These are phyloP conservation scores for Sindora glabra DNA, from an alignment of 306 rosid genomes.

Conservation along the genomic window DNA sequence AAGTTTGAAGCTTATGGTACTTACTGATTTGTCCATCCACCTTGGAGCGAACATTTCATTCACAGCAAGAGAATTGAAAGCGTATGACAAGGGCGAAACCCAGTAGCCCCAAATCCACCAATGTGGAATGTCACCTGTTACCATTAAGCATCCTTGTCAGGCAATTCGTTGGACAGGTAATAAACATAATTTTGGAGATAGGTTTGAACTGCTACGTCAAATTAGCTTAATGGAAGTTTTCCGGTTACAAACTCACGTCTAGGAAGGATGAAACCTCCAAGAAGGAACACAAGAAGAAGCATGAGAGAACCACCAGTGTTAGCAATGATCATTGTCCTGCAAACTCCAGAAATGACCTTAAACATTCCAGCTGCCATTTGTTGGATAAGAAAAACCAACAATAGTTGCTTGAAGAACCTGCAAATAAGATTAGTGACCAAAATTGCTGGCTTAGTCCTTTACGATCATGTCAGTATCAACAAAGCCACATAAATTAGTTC, in stretches of 20 bases:
- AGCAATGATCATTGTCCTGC: slow-evolving; percentile 87
- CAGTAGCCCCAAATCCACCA: slow-evolving; percentile 98
- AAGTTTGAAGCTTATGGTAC: not conserved
- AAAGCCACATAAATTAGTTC: no score
- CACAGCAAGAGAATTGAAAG: slow-evolving; percentile 60
- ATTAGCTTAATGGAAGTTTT: not conserved
- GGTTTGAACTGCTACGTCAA: no score
- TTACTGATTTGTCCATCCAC: slow-evolving; percentile 70
- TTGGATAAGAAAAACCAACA: slow-evolving; percentile 69
- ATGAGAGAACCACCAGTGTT: slow-evolving; percentile 83
- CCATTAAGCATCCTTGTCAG: slow-evolving; percentile 3
- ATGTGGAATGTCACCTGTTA: slow-evolving; percentile 65
- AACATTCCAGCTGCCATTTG: slow-evolving; percentile 92
- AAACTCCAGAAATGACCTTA: slow-evolving; percentile 72
- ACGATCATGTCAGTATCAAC: no score
- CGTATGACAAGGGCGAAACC: slow-evolving; percentile 79
- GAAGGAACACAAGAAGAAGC: slow-evolving; percentile 71
- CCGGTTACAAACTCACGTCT: slow-evolving; percentile 39
- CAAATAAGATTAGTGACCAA: slow-evolving; percentile 15
- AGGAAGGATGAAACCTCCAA: slow-evolving; percentile 90
- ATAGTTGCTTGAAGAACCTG: slow-evolving; percentile 85
- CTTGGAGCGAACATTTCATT: slow-evolving; percentile 91
- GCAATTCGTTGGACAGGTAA: no score
- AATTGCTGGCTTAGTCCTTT: slow-evolving; percentile 5
- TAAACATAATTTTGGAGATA: no score